These are phyloP conservation scores for Glycine latifolia DNA, from an alignment of 306 rosid genomes.

Conservation along the genomic window DNA sequence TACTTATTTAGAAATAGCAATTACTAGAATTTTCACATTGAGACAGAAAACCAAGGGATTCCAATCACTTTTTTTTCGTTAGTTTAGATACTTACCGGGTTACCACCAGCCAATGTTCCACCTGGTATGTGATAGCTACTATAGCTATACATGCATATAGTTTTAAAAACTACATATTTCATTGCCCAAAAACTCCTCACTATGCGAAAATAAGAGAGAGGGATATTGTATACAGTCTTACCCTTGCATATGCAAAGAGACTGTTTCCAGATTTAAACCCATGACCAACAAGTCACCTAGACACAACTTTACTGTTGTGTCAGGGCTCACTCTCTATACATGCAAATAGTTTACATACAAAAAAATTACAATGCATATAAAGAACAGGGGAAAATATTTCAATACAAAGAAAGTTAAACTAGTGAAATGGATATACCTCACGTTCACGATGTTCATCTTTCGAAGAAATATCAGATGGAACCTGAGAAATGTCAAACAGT, in stretches of 20 bases:
- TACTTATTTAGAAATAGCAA: neutral
- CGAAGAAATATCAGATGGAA: slow-evolving; percentile 77
- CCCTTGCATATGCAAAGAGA: too few species aligned
- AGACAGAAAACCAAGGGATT: neutral
- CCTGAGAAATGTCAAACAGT: slow-evolving; percentile 61
- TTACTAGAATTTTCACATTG: neutral
- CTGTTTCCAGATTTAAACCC: too few species aligned
- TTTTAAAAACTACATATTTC: too few species aligned
- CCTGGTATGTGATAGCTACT: neutral
- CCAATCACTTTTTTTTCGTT: neutral
- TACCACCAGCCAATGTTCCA: slow-evolving; percentile 21
- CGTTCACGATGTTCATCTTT: slow-evolving; percentile 55
- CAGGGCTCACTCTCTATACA: neutral
- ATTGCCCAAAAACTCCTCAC: too few species aligned
- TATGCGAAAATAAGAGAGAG: too few species aligned
- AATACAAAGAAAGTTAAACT: slow-evolving; percentile 3
- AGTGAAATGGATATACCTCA: slow-evolving; percentile 59
- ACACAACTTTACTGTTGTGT: too few species aligned
- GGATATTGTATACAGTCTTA: too few species aligned
- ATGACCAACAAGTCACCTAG: too few species aligned
- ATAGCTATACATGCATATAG: slow-evolving; percentile 10
- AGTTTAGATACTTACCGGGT: neutral
- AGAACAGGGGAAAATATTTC: neutral
- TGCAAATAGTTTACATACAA: neutral
- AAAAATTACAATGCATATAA: neutral